Conservation (phyloP, 2,329 filamentous ascomycete genomes). For the Penicillium aurantiogriseum region DNA sequence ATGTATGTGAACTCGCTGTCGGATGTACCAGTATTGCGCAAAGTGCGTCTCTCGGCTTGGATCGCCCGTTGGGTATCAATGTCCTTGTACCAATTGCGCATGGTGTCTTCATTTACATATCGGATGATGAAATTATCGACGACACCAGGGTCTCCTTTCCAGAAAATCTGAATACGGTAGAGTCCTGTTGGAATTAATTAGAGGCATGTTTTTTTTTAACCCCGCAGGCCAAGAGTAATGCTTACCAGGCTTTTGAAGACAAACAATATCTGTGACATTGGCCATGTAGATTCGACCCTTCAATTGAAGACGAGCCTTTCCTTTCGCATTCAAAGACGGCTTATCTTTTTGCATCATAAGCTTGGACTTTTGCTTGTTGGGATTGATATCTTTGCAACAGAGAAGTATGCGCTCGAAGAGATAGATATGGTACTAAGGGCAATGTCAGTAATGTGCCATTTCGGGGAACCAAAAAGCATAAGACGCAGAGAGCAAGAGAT, state of each 20-base stretch:
- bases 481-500: constrained; percentile 3
- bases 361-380: constrained; percentile 73
- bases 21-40: constrained; percentile 54
- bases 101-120: constrained; percentile 84
- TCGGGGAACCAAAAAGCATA: background rate
- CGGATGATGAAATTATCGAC: constrained; percentile 96
- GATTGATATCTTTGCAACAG: constrained; percentile 92
- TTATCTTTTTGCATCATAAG: constrained; percentile 67
- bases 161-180: constrained; percentile 96
- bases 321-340: constrained; percentile 65
- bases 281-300: constrained; percentile 99
- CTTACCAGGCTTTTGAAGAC: constrained; percentile 80
- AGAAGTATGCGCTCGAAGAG: constrained; percentile 93
- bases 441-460: constrained; percentile 18
- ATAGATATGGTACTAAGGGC: constrained; percentile 84
- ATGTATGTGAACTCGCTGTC: constrained; percentile 79
- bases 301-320: constrained; percentile 76
- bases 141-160: constrained; percentile 93
- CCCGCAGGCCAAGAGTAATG: constrained; percentile 13
- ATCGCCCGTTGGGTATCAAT: constrained; percentile 70
- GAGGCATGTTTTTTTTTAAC: background rate
- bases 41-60: constrained; percentile 55
- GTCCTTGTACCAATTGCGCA: constrained; percentile 86
- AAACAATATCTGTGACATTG: constrained; percentile 94
- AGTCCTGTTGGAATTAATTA: constrained; percentile 58